These are phyloP conservation scores for Pyrus hybrid DNA, from an alignment of 331 rosid species.

Conservation along the genomic window DNA sequence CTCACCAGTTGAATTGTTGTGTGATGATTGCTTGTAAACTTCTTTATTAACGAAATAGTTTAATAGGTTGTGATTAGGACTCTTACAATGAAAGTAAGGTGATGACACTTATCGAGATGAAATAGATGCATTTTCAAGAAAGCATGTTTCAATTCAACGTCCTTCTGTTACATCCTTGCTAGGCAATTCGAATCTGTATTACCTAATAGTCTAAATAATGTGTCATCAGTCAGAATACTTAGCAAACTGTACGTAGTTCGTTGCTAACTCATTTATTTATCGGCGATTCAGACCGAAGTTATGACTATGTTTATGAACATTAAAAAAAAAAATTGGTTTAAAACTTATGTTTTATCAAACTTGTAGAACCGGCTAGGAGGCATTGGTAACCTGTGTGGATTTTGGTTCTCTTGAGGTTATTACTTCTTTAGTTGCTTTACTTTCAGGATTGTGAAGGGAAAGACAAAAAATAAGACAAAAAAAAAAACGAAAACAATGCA, in stretches of 20 bases:
- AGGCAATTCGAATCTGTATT: neutral
- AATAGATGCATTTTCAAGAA: neutral
- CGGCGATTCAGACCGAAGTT: neutral
- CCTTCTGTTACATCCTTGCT: neutral
- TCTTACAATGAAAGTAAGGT: neutral
- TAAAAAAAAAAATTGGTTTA: neutral
- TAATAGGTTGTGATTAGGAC: neutral
- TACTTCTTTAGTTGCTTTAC: neutral
- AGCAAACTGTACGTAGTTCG: neutral
- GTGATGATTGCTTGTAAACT: neutral
- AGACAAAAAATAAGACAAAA: neutral
- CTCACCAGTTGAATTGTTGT: neutral
- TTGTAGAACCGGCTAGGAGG: neutral
- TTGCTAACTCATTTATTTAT: neutral
- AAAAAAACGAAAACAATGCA: no score
- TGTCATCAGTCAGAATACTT: neutral
- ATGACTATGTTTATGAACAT: neutral
- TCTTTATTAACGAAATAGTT: neutral
- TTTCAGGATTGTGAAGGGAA: neutral
- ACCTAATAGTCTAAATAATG: neutral
- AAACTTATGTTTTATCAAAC: neutral
- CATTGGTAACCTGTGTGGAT: neutral
- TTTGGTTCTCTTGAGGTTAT: neutral
- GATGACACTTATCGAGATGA: neutral
- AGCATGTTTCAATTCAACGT: neutral